Evolutionary conservation across 345 rosid genomes (phyloP).

Genomic region (Brassica napus): Da-Ae NC_063452.1:63057001-63057500

Average conservation of each 20-base stretch:
- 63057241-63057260: not conserved
- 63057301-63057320: not conserved
- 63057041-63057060: not conserved
- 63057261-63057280: not conserved
- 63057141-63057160: not conserved
- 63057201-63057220: not conserved
- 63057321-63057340: not conserved
- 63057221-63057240: not conserved
- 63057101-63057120: not conserved
- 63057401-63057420: not conserved
- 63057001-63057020: not conserved
- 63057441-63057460: conserved; percentile 1
- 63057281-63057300: not conserved
- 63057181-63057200: not conserved
- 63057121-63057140: not conserved
- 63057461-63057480: not conserved
- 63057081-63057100: not conserved
- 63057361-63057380: not conserved
- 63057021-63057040: not conserved
- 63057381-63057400: not conserved
- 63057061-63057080: not conserved
- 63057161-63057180: too few relatives aligned
- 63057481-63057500: not conserved
- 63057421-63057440: too few relatives aligned
- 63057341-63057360: not conserved